Base-by-base conservation (phyloP, 192 early-diverging fungal genomes). In the Backusella australiensis region DNA sequence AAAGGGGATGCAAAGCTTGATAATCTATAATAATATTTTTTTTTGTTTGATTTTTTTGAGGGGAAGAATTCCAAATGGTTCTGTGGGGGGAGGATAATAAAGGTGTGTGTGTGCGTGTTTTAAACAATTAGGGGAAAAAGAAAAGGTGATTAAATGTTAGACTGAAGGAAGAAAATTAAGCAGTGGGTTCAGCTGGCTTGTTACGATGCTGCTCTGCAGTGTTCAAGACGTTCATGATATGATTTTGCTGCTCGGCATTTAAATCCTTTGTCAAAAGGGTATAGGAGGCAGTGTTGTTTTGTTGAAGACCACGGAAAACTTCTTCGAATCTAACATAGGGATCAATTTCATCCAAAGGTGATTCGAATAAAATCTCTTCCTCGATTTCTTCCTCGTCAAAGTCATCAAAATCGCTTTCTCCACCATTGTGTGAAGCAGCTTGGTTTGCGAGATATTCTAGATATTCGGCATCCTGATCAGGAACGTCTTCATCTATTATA, bases 331-430 rank as follows among this genome's bases (percentile, higher is more conserved):
- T 83, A 38, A 91, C 77, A 80, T 94, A 94, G 6, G 91, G 88
- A 78, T 95, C 87, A 63, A 95, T 78, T 63, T 89, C 84, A 79
- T 95, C 94, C 71, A 95, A 81, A 23, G 93, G 93, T 39, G 92
- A 91, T 78, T 94, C 92, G 44, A 94, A 91, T 32, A 90, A 83
- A 29, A 91, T 86, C 78, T 94, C 92, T 76, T 95, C 94, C 44
- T 93, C 87, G 44, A 94, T 82, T 19, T 84, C 85, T n/a, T 90
- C 90, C 26, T 87, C 88, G 29, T 75, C 65, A 75, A 42, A 42
- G n/a, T 67, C 44, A 38, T 91, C 89, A 35, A 86, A 85, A 11
- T 94, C 91, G 15, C 91, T 90, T 29, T 88, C 88, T 17, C 77
- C 82, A 9, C 42, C 81, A 66, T 59, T 38, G 14, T 77, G 72